A percentile compares a stretch with the other conserved stretches of the same genome.
phyloP scores from a whole-genome alignment of 2,329 filamentous ascomycete species.

The Whalleya microplaca region DNA sequence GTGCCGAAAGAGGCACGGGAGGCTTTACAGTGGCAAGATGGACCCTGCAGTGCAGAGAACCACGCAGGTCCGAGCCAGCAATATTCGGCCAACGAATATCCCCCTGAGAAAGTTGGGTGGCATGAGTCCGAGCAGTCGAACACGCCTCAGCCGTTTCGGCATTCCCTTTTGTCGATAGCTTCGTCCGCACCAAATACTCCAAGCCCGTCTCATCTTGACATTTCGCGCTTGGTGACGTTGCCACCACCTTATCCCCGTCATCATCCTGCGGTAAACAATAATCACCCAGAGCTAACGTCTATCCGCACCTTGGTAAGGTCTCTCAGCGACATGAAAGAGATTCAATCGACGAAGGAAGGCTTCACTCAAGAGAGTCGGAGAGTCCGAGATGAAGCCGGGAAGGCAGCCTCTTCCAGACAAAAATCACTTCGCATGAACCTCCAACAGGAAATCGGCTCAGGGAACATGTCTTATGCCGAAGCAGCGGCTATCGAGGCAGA shows the following conservation, averaged over 20 bases:
- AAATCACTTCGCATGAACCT: constrained; percentile 74
- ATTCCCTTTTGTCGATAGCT: constrained; percentile 44
- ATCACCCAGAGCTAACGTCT: constrained; percentile 82
- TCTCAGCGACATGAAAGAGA: constrained; percentile 73
- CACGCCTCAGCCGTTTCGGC: constrained; percentile 50
- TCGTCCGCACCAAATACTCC: constrained; percentile 52
- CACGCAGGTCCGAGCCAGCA: constrained; percentile 44
- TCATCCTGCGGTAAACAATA: constrained; percentile 94
- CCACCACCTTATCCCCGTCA: constrained; percentile 94
- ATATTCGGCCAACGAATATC: constrained; percentile 52
- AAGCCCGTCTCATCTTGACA: constrained; percentile 68
- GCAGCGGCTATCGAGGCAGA: constrained; percentile 81
- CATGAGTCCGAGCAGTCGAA: constrained; percentile 50
- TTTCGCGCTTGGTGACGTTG: constrained; percentile 88
- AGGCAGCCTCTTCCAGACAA: constrained; percentile 56
- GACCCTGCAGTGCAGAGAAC: constrained; percentile 41
- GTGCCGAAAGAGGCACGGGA: constrained; percentile 77
- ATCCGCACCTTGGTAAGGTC: constrained; percentile 75
- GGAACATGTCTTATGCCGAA: constrained; percentile 80
- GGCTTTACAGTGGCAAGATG: constrained; percentile 69
- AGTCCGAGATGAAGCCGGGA: constrained; percentile 58
- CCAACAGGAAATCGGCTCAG: constrained; percentile 76
- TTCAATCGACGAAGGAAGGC: constrained; percentile 68
- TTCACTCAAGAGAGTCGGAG: constrained; percentile 61
- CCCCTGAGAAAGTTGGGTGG: constrained; percentile 60